These are phyloP conservation scores for Pseudozyma sp. DNA, from an alignment of 1,284 basidiomycete species.

Conservation along the genomic window DNA sequence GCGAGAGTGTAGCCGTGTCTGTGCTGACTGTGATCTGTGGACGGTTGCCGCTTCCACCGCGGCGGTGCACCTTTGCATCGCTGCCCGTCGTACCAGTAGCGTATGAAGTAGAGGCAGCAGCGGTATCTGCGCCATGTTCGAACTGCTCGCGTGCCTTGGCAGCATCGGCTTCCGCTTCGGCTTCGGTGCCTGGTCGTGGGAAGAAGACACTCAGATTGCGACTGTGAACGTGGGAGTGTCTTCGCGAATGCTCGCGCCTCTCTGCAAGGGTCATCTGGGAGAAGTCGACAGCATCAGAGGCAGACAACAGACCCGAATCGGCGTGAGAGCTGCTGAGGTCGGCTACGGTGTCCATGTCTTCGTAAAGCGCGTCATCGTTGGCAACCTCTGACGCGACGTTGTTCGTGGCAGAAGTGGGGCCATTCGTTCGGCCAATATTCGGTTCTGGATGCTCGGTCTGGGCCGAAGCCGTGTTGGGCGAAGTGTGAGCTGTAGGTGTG, in stretches of 20 bases:
- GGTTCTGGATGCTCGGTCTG: background rate
- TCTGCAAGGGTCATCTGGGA: constrained; percentile 58
- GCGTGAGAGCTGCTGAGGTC: constrained; percentile 23
- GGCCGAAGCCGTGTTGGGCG: background rate
- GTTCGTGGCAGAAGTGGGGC: background rate
- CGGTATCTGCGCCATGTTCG: constrained; percentile 7
- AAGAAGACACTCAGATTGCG: constrained; percentile 67
- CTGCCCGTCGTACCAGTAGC: background rate
- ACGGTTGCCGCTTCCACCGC: constrained; percentile 36
- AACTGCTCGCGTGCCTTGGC: constrained; percentile 35
- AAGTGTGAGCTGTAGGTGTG: background rate
- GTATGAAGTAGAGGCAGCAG: constrained; percentile 8
- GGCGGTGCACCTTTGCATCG: constrained; percentile 29
- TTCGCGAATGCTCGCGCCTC: constrained; percentile 62
- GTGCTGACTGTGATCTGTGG: constrained; percentile 55
- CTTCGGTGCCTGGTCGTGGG: constrained; percentile 64
- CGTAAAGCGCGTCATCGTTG: constrained; percentile 38
- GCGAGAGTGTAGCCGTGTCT: constrained; percentile 38
- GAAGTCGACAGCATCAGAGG: constrained; percentile 17
- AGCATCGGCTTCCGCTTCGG: constrained; percentile 55
- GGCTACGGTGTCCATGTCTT: constrained; percentile 42
- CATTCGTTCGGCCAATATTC: background rate
- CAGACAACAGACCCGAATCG: background rate
- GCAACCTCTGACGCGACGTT: background rate
- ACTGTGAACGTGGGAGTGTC: constrained; percentile 58